These are phyloP conservation scores for Wickerhamiella bombiphila DNA, from an alignment of 805 yeast species.

Conservation along the genomic window DNA sequence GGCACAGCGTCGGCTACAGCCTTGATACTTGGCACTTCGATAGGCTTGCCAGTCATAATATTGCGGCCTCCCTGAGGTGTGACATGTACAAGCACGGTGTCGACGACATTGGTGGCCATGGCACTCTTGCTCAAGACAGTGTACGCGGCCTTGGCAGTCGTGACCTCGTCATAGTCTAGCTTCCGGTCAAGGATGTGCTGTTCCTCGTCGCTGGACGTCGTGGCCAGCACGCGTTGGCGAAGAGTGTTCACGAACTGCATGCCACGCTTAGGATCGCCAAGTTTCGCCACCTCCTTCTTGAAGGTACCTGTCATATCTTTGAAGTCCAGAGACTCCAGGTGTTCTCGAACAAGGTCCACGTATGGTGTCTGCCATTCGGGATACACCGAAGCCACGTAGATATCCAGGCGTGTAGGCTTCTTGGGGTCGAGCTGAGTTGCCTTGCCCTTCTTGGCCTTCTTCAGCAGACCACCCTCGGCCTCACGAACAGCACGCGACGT, in stretches of 20 bases:
- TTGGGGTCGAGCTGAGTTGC: conserved; percentile 58
- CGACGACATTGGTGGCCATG: conserved; percentile 39
- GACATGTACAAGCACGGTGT: conserved; percentile 47
- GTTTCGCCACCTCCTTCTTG: conserved; percentile 26
- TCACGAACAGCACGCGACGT: conserved; percentile 80
- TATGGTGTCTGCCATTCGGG: conserved; percentile 86
- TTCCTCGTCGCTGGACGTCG: conserved; percentile 37
- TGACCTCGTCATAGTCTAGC: conserved; percentile 63
- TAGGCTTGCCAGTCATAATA: conserved; percentile 52
- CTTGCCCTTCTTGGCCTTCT: conserved; percentile 50
- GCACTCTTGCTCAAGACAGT: conserved; percentile 50
- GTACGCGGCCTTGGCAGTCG: conserved; percentile 41
- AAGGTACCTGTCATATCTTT: conserved; percentile 25
- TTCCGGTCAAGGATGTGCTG: conserved; percentile 68
- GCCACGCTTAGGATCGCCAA: conserved; percentile 82
- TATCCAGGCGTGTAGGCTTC: conserved; percentile 56
- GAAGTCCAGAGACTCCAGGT: conserved; percentile 32
- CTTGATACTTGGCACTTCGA: conserved; percentile 53
- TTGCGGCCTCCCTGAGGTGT: conserved; percentile 60
- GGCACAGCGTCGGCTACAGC: conserved; percentile 76
- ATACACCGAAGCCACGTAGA: conserved; percentile 65
- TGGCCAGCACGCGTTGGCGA: conserved; percentile 56
- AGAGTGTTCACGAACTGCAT: conserved; percentile 89
- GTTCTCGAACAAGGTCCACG: conserved; percentile 61
- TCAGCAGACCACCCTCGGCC: conserved; percentile 71